These are phyloP conservation scores for Penicillium sp. DNA, from an alignment of 2,329 filamentous ascomycete genomes.

Conservation along the genomic window DNA sequence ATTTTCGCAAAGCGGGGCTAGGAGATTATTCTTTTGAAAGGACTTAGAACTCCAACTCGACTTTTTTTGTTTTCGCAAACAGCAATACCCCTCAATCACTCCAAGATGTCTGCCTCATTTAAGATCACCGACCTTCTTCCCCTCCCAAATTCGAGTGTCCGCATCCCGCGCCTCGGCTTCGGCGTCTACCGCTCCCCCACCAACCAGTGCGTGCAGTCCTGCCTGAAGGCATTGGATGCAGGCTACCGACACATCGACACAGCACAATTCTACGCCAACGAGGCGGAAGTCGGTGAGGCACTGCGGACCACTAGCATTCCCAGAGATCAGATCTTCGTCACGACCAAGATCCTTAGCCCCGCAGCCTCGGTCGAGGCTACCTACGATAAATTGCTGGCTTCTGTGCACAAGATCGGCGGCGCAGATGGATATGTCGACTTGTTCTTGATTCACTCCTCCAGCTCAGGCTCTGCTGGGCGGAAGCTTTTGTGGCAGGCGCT, in stretches of 20 bases:
- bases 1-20: conserved; percentile 13
- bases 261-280: conserved; percentile 70
- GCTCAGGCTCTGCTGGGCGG: conserved; percentile 54
- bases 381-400: conserved; percentile 60
- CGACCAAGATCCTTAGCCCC: conserved; percentile 65
- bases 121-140: conserved; percentile 51
- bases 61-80: conserved; percentile 1
- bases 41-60: neutral
- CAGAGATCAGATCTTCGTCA: conserved; percentile 62
- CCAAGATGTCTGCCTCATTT: conserved; percentile 39
- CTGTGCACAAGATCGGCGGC: conserved; percentile 62
- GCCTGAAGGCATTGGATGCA: conserved; percentile 54
- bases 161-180: conserved; percentile 68
- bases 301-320: conserved; percentile 57
- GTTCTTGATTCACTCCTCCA: conserved; percentile 68
- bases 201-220: conserved; percentile 58
- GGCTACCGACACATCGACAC: conserved; percentile 58
- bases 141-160: conserved; percentile 51
- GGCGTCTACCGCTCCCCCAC: conserved; percentile 65
- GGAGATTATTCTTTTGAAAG: conserved; percentile 2
- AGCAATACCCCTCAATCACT: neutral
- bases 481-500: conserved; percentile 66
- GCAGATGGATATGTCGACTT: conserved; percentile 66
- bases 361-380: conserved; percentile 57
- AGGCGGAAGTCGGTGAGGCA: conserved; percentile 64